phyloP scores from a whole-genome alignment of 176 grass and related monocot species.

The Areca catechu region DNA sequence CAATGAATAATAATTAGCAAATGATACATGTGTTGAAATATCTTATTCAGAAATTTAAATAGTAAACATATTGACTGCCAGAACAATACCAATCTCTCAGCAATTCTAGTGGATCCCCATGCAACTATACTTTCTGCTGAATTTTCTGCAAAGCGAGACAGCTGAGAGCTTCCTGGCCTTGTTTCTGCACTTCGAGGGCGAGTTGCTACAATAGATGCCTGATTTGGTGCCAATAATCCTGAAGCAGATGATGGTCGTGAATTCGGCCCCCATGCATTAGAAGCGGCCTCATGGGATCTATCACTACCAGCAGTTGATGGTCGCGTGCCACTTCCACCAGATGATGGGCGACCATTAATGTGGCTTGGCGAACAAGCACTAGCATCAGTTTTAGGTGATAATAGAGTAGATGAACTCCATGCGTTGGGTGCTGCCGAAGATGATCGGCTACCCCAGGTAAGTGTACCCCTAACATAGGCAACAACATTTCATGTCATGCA shows the following conservation, averaged over 20 bases:
- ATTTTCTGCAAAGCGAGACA: slow-evolving; percentile 92
- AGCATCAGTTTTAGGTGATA: slow-evolving; percentile 72
- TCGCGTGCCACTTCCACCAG: slow-evolving; percentile 70
- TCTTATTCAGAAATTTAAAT: too few species aligned
- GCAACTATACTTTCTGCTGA: slow-evolving; percentile 33
- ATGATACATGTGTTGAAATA: too few species aligned
- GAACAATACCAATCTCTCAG: slow-evolving; percentile 21
- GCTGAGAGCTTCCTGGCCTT: slow-evolving; percentile 87
- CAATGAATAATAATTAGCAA: too few species aligned
- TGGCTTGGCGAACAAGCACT: slow-evolving; percentile 47
- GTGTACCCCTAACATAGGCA: slow-evolving; percentile 61
- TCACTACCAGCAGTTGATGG: slow-evolving; percentile 95
- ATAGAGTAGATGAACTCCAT: slow-evolving; percentile 66
- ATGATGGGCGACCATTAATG: slow-evolving; percentile 46
- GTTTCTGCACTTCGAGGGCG: slow-evolving; percentile 95
- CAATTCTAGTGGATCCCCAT: slow-evolving; percentile 36
- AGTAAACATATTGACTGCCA: neutral
- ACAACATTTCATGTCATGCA: too few species aligned
- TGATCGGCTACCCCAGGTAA: slow-evolving; percentile 80
- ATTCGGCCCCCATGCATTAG: slow-evolving; percentile 69
- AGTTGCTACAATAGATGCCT: slow-evolving; percentile 33
- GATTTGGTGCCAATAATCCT: slow-evolving; percentile 47
- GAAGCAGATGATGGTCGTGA: slow-evolving; percentile 87
- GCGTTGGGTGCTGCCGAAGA: slow-evolving; percentile 60
- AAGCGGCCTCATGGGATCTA: slow-evolving; percentile 43